Conservation (phyloP, 805 yeast species). For the Cyberlindnera suaveolens region DNA sequence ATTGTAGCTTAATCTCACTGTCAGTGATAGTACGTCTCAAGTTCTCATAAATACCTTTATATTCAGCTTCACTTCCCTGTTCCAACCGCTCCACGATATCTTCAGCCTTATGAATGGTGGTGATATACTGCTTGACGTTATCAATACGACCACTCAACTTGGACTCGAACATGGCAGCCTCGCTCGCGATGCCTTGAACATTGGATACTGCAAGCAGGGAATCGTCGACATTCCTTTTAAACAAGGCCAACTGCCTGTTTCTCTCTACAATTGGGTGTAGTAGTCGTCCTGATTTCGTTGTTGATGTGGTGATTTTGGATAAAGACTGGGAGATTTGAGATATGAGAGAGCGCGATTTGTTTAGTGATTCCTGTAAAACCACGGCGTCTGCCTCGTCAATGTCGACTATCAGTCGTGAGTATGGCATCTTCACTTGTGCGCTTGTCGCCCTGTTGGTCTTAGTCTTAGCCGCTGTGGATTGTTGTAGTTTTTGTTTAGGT, state of each 20-base stretch:
- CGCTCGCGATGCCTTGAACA: constrained; percentile 43
- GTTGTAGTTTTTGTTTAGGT: background rate
- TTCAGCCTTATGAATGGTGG: constrained; percentile 38
- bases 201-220: constrained; percentile 42
- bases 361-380: constrained; percentile 69
- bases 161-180: constrained; percentile 36
- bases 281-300: constrained; percentile 51
- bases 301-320: constrained; percentile 42
- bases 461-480: background rate
- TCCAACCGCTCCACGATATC: constrained; percentile 33
- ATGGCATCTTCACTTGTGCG: constrained; percentile 6
- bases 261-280: constrained; percentile 68
- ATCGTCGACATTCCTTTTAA: constrained; percentile 52
- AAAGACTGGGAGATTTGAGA: constrained; percentile 49
- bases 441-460: background rate
- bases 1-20: constrained; percentile 49
- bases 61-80: constrained; percentile 31
- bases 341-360: constrained; percentile 51
- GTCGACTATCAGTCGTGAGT: constrained; percentile 33
- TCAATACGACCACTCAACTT: constrained; percentile 28
- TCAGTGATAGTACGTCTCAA: constrained; percentile 48
- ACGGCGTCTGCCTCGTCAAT: constrained; percentile 80
- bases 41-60: constrained; percentile 61
- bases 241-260: constrained; percentile 48
- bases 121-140: constrained; percentile 30